phyloP scores from a whole-genome alignment of 2,329 filamentous ascomycete genomes.

The Fusarium palustre region DNA sequence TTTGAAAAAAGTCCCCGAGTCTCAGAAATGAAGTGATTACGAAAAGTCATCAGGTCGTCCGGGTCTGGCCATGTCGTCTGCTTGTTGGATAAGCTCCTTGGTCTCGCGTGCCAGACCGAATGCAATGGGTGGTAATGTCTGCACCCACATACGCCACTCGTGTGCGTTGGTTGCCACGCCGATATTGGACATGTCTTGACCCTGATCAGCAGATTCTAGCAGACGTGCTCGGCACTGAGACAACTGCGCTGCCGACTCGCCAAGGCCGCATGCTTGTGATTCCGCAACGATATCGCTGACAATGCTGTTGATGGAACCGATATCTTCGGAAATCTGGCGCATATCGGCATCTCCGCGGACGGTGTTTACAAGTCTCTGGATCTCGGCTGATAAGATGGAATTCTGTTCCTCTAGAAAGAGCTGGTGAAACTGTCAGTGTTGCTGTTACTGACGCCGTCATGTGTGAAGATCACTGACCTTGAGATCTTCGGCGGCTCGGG shows the following conservation, averaged over 20 bases:
- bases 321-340: constrained; percentile 74
- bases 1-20: constrained; percentile 25
- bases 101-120: constrained; percentile 87
- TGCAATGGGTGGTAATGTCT: constrained; percentile 82
- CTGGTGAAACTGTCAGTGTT: constrained; percentile 52
- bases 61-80: constrained; percentile 53
- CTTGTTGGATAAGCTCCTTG: constrained; percentile 72
- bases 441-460: background rate
- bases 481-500: constrained; percentile 61
- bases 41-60: constrained; percentile 61
- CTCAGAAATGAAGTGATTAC: constrained; percentile 46
- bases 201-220: constrained; percentile 71
- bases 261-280: constrained; percentile 68
- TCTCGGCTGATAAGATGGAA: constrained; percentile 79
- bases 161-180: constrained; percentile 62
- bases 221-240: constrained; percentile 74
- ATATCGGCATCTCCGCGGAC: constrained; percentile 75
- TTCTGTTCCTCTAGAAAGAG: constrained; percentile 87
- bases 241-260: constrained; percentile 67
- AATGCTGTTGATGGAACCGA: constrained; percentile 75
- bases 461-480: constrained; percentile 51
- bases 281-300: constrained; percentile 77
- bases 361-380: constrained; percentile 81
- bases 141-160: constrained; percentile 73
- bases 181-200: constrained; percentile 67